Evolutionary conservation across 495 filamentous ascomycete species (phyloP), one percentile per base, ranked within the genome.

Genomic region (Hypoxylon rickii): DNA sequence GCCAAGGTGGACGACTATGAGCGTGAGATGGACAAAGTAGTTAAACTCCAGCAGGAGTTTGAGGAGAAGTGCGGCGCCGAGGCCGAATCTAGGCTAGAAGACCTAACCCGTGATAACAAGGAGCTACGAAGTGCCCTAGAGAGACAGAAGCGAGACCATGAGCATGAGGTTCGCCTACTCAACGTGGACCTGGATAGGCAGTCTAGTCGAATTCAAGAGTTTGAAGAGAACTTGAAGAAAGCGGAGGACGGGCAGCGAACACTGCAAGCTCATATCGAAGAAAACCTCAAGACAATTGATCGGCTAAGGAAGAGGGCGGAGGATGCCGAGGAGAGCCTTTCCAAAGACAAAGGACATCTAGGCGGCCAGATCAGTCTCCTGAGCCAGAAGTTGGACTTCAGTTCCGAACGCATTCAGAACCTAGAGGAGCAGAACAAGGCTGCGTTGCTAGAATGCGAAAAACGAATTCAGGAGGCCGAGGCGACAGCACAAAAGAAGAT

Each of bases 391-490:
- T 21, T 68, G 1, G 66, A 68, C 43, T 51, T 63, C 40, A 68
- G 64, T 29, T 66, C 66, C 2, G 63, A 66, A 44, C 79, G 78
- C 8, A 68, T 68, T 33, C 66, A 68, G 32, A 63, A 38, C 12
- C 33, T 97, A 15, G 91, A 96, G 52, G 85, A 84, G 1, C 83
- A 87, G 3, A 85, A 86, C 31, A 83, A 85, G 40, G 86, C 86
- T 7, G 81, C 95, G 32, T 84, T 61, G 17, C 32, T 49, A 3
- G 63, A 66, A 5, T 61, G 63, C 29, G 63, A 66, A 44, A 51
- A 84, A 10, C 63, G 63, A 15, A 62, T 74, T 1, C 63, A 71
- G 2, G 74, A 60, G 10, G 65, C 69, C 17, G 71, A 73, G 37
- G 20, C 53, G 4, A 58, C 55, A 3, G 64, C 68, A 3, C 63